Evolutionary conservation across 208 protist genomes (phyloP), one percentile per base, ranked within the genome.

Genomic region (Trypanosoma conorhini): DNA sequence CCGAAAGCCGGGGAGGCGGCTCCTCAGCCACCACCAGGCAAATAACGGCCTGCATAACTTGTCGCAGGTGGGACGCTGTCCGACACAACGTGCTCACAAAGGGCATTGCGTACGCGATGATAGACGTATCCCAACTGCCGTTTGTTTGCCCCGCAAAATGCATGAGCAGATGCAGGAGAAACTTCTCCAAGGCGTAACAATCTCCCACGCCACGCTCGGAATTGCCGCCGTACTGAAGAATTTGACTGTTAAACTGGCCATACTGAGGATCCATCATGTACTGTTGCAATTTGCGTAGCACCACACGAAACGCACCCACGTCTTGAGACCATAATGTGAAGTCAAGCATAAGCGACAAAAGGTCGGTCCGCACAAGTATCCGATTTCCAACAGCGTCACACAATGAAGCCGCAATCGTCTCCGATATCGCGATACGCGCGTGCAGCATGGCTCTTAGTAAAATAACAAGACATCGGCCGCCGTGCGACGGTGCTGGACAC

Each of bases 281-380:
- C 19, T 75, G 7, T 24, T 58, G 26, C 28, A 80, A 62, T 31
- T 62, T 62, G 21, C 17, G 3, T 58, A 75, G 30, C 30, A 80
- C 62, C n/a, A 76, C 40, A 1, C 31, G n/a, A 57, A 80, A 71
- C 3, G 70, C 75, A 46, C 5, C 38, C 17, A 30, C n/a, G 57
- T 76, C 63, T 38, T 67, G 50, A 30, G 75, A 65, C 75, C 75
- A 80, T 38, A 76, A 48, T 62, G 75, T 72, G 67, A 80, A 80
- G 30, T 80, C 70, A 31, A 80, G 55, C 8, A 80, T 24, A 74
- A 80, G 54, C 21, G 62, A 51, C 58, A 80, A 62, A 42, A 80
- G 57, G 35, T 80, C 75, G n/a, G 48, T 42, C 15, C 70, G 62
- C 17, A 71, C 22, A 55, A 80, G 68, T 30, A 67, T 42, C 5